Evolutionary conservation across 179 eudicot species (phyloP).

Genomic region (Dionaea muscipula): DNA sequence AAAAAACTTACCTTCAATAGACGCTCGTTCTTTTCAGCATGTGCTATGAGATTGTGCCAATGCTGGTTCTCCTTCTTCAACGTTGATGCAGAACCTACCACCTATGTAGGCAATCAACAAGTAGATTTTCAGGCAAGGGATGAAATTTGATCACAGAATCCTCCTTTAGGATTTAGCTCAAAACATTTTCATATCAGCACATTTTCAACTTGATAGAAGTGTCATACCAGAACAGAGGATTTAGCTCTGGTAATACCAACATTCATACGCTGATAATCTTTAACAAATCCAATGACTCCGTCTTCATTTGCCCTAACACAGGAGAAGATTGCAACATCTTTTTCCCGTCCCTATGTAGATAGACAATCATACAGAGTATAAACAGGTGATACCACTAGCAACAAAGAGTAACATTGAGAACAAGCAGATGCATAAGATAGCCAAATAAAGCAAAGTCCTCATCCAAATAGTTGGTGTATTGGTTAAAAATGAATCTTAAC

Average conservation of each 20-base stretch:
- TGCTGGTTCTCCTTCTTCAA: constrained; percentile 60
- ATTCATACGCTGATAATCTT: constrained; percentile 88
- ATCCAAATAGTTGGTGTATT: too few species aligned
- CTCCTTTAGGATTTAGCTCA: background rate
- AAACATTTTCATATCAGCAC: background rate
- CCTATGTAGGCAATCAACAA: constrained; percentile 25
- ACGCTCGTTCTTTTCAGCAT: constrained; percentile 46
- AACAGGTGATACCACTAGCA: too few species aligned
- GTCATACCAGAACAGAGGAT: constrained; percentile 69
- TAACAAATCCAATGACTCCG: constrained; percentile 63
- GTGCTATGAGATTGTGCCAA: constrained; percentile 73
- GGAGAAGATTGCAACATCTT: constrained; percentile 89
- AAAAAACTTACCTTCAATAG: constrained; percentile 48
- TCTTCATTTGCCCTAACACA: constrained; percentile 84
- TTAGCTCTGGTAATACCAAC: constrained; percentile 96
- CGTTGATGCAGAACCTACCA: constrained; percentile 80
- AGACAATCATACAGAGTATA: background rate
- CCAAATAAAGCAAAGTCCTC: too few species aligned
- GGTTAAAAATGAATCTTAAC: too few species aligned
- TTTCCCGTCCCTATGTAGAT: constrained; percentile 70
- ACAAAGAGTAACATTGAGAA: too few species aligned
- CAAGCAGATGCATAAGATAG: too few species aligned
- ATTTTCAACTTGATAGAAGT: background rate
- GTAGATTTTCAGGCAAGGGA: background rate
- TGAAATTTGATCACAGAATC: too few species aligned